Base-by-base conservation (phyloP, 352 stramenopile genomes). In the Pythium angustatum region DNA sequence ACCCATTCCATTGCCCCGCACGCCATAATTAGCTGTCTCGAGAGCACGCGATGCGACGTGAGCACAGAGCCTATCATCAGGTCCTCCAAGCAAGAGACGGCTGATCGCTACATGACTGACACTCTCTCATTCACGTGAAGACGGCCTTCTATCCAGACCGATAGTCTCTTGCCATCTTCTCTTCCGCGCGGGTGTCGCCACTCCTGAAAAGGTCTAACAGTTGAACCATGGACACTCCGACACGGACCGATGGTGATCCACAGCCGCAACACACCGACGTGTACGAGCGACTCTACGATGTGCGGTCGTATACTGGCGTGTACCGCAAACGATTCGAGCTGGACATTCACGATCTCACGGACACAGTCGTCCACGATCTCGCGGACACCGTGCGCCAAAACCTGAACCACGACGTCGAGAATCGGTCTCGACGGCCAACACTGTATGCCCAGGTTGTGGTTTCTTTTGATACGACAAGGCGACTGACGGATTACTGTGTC, bases 321-420 rank as follows among this genome's bases (percentile, higher is more conserved):
- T 70, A 70, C 31, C 63, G 63, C 41, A 70, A 70, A 26, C 63
- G 63, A 55, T 70, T 70, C 24, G 63, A 70, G 36, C 38, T 70
- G 12, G 48, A 65, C 22, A 70, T 65, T 49, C 63, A 65, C 49
- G 63, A 70, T 41, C 56, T 70, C 55, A 65, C 63, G 1, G 63
- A 70, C 30, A 54, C 63, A 7, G 26, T 70, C 24, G 63, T 70
- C 28, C 63, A 70, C 56, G 63, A 70, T 22, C 55, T 70, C 15
- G 60, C 63, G 11, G 47, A 34, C 26, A 61, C 63, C 3, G 47
- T 70, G 43, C 63, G 63, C 3, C 27, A 55, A n/a, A 65, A 70
- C 40, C 34, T 70, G 24, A 70, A 70, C 63, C 43, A 70, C 40
- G 51, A 62, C 36, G 48, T 70, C 24, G 51, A 61, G 34, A 56